Evolutionary conservation across 1,284 basidiomycete species (phyloP), one percentile per base, ranked within the genome.

Genomic region (Austroboletus niveus): DNA sequence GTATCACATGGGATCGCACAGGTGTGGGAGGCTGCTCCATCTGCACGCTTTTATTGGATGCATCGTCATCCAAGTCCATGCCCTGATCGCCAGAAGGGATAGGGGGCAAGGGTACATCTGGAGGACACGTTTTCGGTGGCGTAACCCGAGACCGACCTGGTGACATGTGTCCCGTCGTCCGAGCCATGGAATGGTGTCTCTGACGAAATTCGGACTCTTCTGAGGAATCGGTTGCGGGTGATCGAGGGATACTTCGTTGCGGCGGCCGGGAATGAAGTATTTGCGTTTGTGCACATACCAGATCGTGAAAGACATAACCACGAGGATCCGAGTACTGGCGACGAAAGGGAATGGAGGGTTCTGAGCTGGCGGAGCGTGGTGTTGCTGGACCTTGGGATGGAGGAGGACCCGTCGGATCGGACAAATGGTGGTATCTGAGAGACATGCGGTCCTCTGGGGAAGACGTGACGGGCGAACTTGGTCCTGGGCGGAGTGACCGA

Each of bases 21-120:
- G 53, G 54, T 12, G 59, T 60, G n/a, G 45, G 32, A 43, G 55
- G 51, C 4, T 40, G 39, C 11, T 52, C 44, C 12, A 31, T 5
- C 1, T 0, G 24, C 6, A 22, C 10, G 22, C 12, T 47, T 34
- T 31, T 17, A 20, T 30, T 42, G 22, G 20, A 17, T 1, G 7
- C 9, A 8, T 6, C 7, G 14, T 4, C 20, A 24, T 48, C 41
- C 10, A 15, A 45, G 2, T 42, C 30, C 30, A 27, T 2, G 5
- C 29, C 40, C 15, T 46, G 54, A 24, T 48, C 51, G 35, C 31
- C 36, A 32, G 53, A 47, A 1, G 62, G 66, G 29, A 64, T 45
- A 4, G 66, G 56, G 0, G 64, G 66, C 32, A 67, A 48, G 22
- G 64, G 57, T 3, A 48, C 17, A 6, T 52, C 55, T 5, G 64